These are phyloP conservation scores for Akebia trifoliata DNA, from an alignment of 164 flowering plant species.

Conservation along the genomic window DNA sequence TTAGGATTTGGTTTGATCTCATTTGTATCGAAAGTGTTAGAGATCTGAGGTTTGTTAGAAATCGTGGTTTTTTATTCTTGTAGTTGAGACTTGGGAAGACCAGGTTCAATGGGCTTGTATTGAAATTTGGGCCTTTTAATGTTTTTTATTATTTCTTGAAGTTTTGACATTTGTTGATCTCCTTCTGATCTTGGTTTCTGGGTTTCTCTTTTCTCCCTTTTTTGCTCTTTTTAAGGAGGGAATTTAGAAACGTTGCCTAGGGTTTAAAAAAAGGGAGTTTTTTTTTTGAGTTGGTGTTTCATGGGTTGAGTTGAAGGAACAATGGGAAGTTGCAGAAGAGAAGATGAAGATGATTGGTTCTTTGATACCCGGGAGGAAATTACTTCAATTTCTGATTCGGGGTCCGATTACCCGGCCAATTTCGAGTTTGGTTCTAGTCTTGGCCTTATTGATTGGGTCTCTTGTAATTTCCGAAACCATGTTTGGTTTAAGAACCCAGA, in stretches of 20 bases:
- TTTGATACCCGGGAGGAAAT: conserved; percentile 63
- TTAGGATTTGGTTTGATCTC: conserved; percentile 16
- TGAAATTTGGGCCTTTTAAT: conserved; percentile 63
- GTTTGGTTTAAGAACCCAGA: conserved; percentile 49
- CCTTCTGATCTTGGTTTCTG: conserved; percentile 5
- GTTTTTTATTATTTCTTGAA: conserved; percentile 11
- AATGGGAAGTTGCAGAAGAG: conserved; percentile 24
- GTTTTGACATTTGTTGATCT: conserved; percentile 1
- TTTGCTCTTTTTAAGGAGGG: neutral
- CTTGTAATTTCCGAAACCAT: conserved; percentile 29
- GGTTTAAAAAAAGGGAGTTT: neutral
- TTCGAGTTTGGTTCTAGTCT: conserved; percentile 18
- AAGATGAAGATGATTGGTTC: conserved; percentile 42
- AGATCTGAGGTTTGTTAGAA: conserved; percentile 8
- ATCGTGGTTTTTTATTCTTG: conserved; percentile 13
- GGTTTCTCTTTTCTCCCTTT: conserved; percentile 5
- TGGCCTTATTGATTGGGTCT: conserved; percentile 1
- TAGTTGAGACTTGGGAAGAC: conserved; percentile 19
- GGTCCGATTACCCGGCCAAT: conserved; percentile 34
- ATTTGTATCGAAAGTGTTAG: conserved; percentile 13
- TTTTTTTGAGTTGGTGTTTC: conserved; percentile 17
- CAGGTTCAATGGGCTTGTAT: conserved; percentile 62
- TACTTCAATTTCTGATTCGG: conserved; percentile 42
- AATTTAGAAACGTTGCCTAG: conserved; percentile 12
- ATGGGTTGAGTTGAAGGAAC: conserved; percentile 25